Evolutionary conservation across 495 filamentous ascomycete genomes (phyloP), one percentile per base, ranked within the genome.

Genomic region (Entonaema liquescens): DNA sequence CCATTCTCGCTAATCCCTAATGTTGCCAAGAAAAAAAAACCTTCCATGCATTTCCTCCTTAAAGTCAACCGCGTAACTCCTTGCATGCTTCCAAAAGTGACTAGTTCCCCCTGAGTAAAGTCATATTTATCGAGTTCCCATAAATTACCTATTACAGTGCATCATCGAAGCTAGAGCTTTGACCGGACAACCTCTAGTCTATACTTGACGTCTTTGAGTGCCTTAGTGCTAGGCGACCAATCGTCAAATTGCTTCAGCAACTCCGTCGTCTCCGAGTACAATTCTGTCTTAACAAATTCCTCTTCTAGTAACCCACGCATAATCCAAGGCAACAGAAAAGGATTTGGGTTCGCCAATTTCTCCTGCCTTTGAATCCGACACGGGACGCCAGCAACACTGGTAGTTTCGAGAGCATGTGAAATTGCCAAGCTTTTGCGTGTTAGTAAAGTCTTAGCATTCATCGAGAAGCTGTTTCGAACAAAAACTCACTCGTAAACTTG

Each of bases 181-280:
- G 91, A 94, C 70, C 92, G 84, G 50, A 99, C 94, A 7, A 91
- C 94, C 83, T 99, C 95, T 42, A 99, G 81, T 70, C 95, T 86
- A 77, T 96, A 99, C 77, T 95, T 97, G 35, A 99, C 95, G 83
- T 99, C 95, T 79, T 93, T 97, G 60, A 99, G 80, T 33, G 90
- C 91, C 82, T 98, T 99, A 9, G 86, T 95, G 0, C 84, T 83
- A 7, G 95, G 95, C 76, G 91, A 93, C 95, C 95, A 99, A 49
- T 93, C 89, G 76, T 99, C 94, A 79, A 98, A 99, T 74, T 97
- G 90, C 71, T 84, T 84, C 12, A 99, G 82, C 44, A 99, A 80
- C 73, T 94, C 90, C 58, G 86, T 87, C 26, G 89, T 93, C 80
- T 99, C 95, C 2, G 84, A 81, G 52, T 86, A 83, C 17, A 97